These are phyloP conservation scores for Cinnamomum micranthum DNA, from an alignment of 164 flowering plant species.

Conservation along the genomic window DNA sequence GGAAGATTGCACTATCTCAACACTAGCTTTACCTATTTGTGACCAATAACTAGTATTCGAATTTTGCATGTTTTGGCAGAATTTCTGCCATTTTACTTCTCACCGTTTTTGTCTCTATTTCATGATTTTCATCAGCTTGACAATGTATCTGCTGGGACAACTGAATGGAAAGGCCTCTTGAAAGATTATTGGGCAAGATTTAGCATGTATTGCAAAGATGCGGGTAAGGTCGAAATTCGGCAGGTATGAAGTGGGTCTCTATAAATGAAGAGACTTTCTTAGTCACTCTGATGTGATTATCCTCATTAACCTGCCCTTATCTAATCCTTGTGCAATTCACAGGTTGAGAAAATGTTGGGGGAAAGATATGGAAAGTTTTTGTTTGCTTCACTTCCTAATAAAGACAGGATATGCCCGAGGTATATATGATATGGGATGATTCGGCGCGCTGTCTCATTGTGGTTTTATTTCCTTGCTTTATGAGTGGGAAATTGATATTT, in stretches of 20 bases:
- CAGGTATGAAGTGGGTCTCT: constrained; percentile 37
- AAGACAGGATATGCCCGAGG: constrained; percentile 83
- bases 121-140: constrained; percentile 50
- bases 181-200: constrained; percentile 92
- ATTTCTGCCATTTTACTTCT: not conserved
- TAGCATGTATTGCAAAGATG: constrained; percentile 53
- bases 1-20: not conserved
- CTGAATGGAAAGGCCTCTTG: constrained; percentile 92
- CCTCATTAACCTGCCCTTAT: not conserved
- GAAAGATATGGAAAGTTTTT: constrained; percentile 57
- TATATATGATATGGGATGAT: constrained; percentile 15
- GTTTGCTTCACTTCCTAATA: constrained; percentile 71
- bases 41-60: not conserved
- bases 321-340: constrained; percentile 8
- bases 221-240: constrained; percentile 56
- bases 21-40: not conserved
- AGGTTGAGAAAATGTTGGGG: constrained; percentile 97
- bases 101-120: not conserved
- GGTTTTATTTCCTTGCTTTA: too few species aligned
- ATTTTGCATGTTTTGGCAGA: not conserved
- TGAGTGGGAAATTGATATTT: too few species aligned
- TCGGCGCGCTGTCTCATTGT: too few species aligned
- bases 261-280: not conserved
- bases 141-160: constrained; percentile 83
- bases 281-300: not conserved